Base-by-base conservation (phyloP, 371 early-diverging fungal genomes). In the Dinochytrium kinnereticum region DNA sequence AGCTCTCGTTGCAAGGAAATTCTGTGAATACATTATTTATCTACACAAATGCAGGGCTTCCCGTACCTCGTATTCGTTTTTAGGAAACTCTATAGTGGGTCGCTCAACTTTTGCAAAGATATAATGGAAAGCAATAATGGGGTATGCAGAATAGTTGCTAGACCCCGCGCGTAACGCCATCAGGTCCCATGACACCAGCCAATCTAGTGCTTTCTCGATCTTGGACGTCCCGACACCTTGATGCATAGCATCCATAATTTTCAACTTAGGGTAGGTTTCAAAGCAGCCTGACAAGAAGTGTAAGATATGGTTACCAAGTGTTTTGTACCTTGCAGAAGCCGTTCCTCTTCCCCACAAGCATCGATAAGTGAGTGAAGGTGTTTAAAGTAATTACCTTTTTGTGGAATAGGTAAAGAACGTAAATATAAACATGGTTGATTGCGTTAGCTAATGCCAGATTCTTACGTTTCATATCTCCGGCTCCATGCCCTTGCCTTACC, bases 201-300 rank as follows among this genome's bases (percentile, higher is more conserved):
- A 96, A 34, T 95, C 93, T 21, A 84, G 81, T 68, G 86, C 84
- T 49, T 86, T 77, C 40, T 89, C 84, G 65, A 91, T 80, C 69
- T 91, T 90, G 76, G 87, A 76, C 69, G 88, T 70, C 28, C 53
- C 71, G 36, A 55, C 75, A 28, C 24, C 36, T 13, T 24, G 55
- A 49, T 21, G 44, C 13, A 33, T 90, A 13, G 90, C 80, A 81
- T 97, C 96, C 66, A 94, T 89, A 68, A 90, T 90, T 28, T 88
- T 82, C 86, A 91, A 88, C 24, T 87, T 80, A 10, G 91, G 88
- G 78, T 94, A 98, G 71, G 94, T 92, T 70, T 98, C 97, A 81
- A 93, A 96, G 76, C 94, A 95, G 0, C 96, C 96, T 89, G 78
- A 66, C 31, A 37, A 34, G 30, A 55, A 33, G 38, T 55, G 24